These are phyloP conservation scores for Flagelloscypha sp. DNA, from an alignment of 768 basidiomycete species.

Conservation along the genomic window DNA sequence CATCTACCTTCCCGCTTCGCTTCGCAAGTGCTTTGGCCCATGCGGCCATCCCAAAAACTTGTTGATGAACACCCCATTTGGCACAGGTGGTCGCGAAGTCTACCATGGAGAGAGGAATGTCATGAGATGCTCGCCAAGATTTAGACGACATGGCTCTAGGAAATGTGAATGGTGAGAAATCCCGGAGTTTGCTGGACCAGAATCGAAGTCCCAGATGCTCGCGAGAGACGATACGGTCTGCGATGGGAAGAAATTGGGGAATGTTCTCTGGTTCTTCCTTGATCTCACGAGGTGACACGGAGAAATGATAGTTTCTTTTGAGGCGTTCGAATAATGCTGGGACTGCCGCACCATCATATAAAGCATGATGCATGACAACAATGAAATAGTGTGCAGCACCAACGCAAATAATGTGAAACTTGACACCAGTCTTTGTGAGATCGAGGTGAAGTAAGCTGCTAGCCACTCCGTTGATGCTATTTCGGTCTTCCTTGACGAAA, in stretches of 20 bases:
- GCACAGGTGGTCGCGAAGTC: constrained; percentile 10
- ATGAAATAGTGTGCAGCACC: constrained; percentile 18
- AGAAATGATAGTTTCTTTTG: constrained; percentile 22
- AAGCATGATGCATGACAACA: constrained; percentile 37
- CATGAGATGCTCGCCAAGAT: constrained; percentile 11
- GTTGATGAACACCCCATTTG: constrained; percentile 23
- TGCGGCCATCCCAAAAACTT: constrained; percentile 26
- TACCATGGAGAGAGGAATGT: constrained; percentile 9
- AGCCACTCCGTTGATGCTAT: no score
- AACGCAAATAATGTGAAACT: constrained; percentile 24
- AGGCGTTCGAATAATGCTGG: constrained; percentile 26
- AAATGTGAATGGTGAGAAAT: constrained; percentile 15
- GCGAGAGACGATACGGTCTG: constrained; percentile 28
- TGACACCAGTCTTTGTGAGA: constrained; percentile 18
- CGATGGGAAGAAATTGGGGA: constrained; percentile 28
- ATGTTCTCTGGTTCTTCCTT: constrained; percentile 8
- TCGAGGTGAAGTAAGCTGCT: constrained; percentile 13
- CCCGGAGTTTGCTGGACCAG: constrained; percentile 24
- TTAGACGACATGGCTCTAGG: constrained; percentile 10
- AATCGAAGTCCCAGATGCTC: constrained; percentile 29
- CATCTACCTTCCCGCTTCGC: constrained; percentile 19
- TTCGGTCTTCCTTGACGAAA: constrained; percentile 8
- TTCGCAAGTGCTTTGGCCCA: constrained; percentile 20
- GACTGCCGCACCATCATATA: constrained; percentile 39
- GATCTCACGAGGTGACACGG: no score